Percentiles rank a stretch among this genome's conserved stretches.
Conservation (phyloP, 768 basidiomycete species). For the Ephemerocybe angulata region DNA sequence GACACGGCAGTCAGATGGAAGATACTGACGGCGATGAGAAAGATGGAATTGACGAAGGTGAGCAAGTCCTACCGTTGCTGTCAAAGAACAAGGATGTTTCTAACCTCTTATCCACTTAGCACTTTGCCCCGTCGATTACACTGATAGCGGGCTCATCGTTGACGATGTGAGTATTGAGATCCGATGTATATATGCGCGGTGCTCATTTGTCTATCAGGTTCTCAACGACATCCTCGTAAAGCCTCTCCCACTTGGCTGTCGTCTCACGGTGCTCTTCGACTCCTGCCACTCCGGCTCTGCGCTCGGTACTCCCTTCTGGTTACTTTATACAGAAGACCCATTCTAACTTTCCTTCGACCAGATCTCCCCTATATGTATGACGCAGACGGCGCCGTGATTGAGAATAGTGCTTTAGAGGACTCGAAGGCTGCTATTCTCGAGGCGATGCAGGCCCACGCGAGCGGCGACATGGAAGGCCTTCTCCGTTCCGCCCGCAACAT, state of each 20-base stretch:
- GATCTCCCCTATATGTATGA: constrained; percentile 7
- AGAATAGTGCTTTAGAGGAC: neutral
- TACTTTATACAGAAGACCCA: neutral
- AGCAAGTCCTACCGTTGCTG: constrained; percentile 3
- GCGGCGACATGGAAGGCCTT: neutral
- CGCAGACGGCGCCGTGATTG: neutral
- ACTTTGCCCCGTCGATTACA: constrained; percentile 73
- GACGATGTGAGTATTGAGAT: constrained; percentile 67
- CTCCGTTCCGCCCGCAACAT: neutral
- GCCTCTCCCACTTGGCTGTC: constrained; percentile 81
- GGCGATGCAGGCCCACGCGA: neutral
- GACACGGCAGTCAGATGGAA: constrained; percentile 88
- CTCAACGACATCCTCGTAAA: constrained; percentile 80
- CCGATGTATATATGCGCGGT: neutral
- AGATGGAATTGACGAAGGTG: constrained; percentile 85
- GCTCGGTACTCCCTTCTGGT: neutral
- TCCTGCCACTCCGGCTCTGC: constrained; percentile 9
- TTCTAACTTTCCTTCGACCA: neutral
- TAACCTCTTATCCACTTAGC: constrained; percentile 36
- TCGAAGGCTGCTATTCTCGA: neutral
- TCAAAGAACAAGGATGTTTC: neutral
- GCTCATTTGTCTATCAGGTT: constrained; percentile 31
- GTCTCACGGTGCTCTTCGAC: constrained; percentile 80
- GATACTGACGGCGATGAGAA: constrained; percentile 80
- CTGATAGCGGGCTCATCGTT: constrained; percentile 70